Evolutionary conservation across 345 rosid genomes (phyloP), one percentile per base, ranked within the genome.

Genomic region (Limnanthes douglasii): DNA sequence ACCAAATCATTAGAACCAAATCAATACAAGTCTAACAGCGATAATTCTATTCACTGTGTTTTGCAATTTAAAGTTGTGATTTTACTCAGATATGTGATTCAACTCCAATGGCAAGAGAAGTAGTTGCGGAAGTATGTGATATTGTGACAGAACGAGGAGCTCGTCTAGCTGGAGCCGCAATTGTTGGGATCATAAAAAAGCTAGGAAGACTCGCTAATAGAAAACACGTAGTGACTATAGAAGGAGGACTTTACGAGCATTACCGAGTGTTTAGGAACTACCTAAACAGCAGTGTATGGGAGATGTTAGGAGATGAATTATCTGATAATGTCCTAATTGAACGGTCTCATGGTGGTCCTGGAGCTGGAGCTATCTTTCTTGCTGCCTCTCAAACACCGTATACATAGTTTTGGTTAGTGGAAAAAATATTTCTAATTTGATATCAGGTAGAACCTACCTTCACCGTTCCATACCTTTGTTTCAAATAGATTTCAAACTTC

Each of bases 161-260:
- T 1, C 68, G 81, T 9, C 51, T 81, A 1, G 77, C 68, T 0
- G 80, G 73, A 14, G 77, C 84, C 3, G 80, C 69, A 12, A 59
- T 71, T 21, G 73, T 81, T n/a, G 78, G 72, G 18, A 70, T 76
- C 7, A 43, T 73, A 23, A 73, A 73, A 67, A 76, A 81, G 60
- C 61, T 73, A 0, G 66, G 70, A 39, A 68, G 93, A 41, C 40
- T 66, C 9, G 69, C 66, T 18, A 64, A 53, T 18, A 63, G 51
- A 45, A 75, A 45, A 57, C 73, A 68, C 32, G 57, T 68, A 8
- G 70, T 66, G 19, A 61, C 35, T 11, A 64, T 76, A 36, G 80
- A 70, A 65, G 80, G 86, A 27, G 86, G 67, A 11, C 66, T 81
- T 32, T 81, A 70, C 24, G 73, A 72, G 33, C 79, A 68, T 11